A percentile compares a stretch with the other conserved stretches of the same genome.
These are phyloP conservation scores for Ustilago crameri DNA, from an alignment of 1,284 basidiomycete species.

Conservation along the genomic window DNA sequence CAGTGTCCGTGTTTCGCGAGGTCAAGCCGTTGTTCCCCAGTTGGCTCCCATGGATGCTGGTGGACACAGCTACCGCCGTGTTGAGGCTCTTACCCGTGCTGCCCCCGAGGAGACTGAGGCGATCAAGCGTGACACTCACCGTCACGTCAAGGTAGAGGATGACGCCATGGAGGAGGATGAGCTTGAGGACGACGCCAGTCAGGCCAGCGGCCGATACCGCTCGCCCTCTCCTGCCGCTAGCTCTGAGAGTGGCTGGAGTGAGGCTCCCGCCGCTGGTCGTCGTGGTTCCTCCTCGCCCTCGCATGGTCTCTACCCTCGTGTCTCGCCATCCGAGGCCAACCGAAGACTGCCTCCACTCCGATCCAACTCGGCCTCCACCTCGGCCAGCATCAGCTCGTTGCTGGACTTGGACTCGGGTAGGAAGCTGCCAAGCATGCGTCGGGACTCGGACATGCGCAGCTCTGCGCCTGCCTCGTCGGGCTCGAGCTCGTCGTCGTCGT, in stretches of 20 bases:
- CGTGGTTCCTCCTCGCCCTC: slow-evolving; percentile 38
- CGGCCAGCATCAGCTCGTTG: slow-evolving; percentile 42
- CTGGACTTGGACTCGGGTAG: slow-evolving; percentile 17
- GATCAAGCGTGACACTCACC: slow-evolving; percentile 7
- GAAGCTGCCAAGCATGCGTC: slow-evolving; percentile 15
- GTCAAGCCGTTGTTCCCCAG: slow-evolving; percentile 53
- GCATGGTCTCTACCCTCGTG: slow-evolving; percentile 47
- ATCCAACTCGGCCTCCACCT: slow-evolving; percentile 31
- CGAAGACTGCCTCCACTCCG: slow-evolving; percentile 38
- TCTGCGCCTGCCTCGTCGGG: slow-evolving; percentile 23
- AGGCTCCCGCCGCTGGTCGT: slow-evolving; percentile 12
- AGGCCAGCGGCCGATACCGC: slow-evolving; percentile 22
- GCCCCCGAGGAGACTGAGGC: slow-evolving; percentile 41
- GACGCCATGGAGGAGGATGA: slow-evolving; percentile 52
- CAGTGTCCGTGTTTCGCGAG: slow-evolving; percentile 45
- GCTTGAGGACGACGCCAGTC: slow-evolving; percentile 18
- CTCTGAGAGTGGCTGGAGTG: slow-evolving; percentile 33
- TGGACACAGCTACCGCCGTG: slow-evolving; percentile 56
- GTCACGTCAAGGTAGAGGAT: slow-evolving; percentile 29
- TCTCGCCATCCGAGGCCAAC: slow-evolving; percentile 30
- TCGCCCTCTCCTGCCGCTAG: slow-evolving; percentile 37
- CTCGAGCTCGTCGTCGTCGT: slow-evolving; percentile 13
- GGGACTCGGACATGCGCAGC: slow-evolving; percentile 26
- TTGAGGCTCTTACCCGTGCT: slow-evolving; percentile 63
- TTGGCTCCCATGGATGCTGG: slow-evolving; percentile 53